Evolutionary conservation across 495 filamentous ascomycete species (phyloP), one percentile per base, ranked within the genome.

Genomic region (Aspergillus saccharolyticus): DNA sequence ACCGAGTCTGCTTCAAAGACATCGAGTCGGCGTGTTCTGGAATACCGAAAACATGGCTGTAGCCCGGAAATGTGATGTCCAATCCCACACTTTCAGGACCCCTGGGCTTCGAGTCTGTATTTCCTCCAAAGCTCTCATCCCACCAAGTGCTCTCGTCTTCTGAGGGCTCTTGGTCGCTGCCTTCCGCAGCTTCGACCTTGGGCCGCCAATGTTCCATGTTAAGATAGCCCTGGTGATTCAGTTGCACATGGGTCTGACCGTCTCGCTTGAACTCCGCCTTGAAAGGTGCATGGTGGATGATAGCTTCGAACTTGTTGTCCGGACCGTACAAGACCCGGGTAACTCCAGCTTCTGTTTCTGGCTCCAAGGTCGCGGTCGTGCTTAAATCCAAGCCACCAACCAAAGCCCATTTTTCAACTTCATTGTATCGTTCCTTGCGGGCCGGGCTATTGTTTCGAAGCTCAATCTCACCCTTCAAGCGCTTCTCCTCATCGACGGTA

Each of bases 171-270:
- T 75, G 67, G 54, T 79, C 69, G 46, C 70, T 70, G 57, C 80
- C 79, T 49, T 71, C 76, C 20, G 73, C 63, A 64, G 82, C 79
- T 51, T 96, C 93, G 7, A 89, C 75, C 80, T 96, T 97, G 7
- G 87, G 81, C 57, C 94, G 81, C 94, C 94, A 98, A 68, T 97
- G 95, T 69, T 98, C 94, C 65, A 97, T 68, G 62, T 96, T 97
- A 71, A 97, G 64, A 56, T 94, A 70, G 6, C 91, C 93, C 15
- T 87, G 83, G 59, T 91, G 85, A 69, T 97, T 97, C 63, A 98
- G 76, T 62, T 88, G 87, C 56, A 97, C 80, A 52, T 97, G 89
- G n/a, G 85, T 86, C 59, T 83, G 74, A 16, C 86, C 90, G 59
- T 91, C 88, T 42, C 91, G 79, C 66, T 89, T 84, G 70, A 98